These are phyloP conservation scores for Solanum lignicaule DNA, from an alignment of 257 asterid species.

Conservation along the genomic window DNA sequence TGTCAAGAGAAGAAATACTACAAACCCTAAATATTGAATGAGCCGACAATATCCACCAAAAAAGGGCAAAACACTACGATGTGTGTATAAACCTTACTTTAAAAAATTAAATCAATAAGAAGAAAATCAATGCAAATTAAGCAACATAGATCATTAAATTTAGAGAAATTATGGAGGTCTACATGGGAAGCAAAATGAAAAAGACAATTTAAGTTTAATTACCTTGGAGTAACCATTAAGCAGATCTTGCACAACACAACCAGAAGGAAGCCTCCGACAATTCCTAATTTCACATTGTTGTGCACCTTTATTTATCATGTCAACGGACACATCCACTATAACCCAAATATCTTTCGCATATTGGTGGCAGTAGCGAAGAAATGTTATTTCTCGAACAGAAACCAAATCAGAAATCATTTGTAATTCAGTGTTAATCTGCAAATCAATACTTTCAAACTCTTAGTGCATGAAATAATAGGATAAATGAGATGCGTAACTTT, in stretches of 20 bases:
- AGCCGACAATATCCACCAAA: neutral
- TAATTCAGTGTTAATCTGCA: neutral
- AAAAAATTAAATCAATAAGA: neutral
- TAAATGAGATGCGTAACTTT: neutral
- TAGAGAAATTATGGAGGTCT: neutral
- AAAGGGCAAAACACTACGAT: no score
- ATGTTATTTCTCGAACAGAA: neutral
- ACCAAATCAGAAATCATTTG: neutral
- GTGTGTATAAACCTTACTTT: neutral
- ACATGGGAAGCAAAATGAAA: neutral
- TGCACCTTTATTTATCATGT: neutral
- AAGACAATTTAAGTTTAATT: neutral
- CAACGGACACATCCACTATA: neutral
- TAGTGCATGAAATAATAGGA: neutral
- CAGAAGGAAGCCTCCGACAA: neutral
- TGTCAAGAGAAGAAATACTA: neutral
- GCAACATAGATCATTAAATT: neutral
- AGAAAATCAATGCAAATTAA: neutral
- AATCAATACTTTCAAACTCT: neutral
- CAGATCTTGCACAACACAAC: neutral
- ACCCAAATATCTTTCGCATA: neutral
- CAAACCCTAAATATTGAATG: neutral
- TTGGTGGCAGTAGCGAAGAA: neutral
- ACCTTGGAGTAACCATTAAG: neutral
- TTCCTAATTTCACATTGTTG: neutral